A percentile compares a stretch with the other conserved stretches of the same genome.
Conservation (phyloP, 2,329 filamentous ascomycete genomes). For the Chalaropsis ovoidea region DNA sequence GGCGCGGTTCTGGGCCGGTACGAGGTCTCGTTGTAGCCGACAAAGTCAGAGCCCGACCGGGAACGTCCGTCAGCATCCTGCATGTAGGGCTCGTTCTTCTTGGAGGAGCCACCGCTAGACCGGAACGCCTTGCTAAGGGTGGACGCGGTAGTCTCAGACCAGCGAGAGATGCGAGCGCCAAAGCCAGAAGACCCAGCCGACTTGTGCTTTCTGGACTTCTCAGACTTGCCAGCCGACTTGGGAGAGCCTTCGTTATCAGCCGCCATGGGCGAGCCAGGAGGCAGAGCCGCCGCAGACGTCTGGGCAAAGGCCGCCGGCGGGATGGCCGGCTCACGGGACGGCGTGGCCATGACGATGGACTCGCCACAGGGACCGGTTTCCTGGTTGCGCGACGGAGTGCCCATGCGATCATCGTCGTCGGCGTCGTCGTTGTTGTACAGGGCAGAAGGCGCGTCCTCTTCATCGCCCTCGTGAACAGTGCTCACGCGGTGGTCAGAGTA, state of each 20-base stretch:
- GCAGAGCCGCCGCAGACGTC: constrained; percentile 6
- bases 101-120: constrained; percentile 46
- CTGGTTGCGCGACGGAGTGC: constrained; percentile 10
- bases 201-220: constrained; percentile 80
- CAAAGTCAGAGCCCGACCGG: constrained; percentile 66
- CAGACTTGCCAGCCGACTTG: constrained; percentile 38
- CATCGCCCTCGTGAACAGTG: constrained; percentile 75
- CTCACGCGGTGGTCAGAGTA: constrained; percentile 73
- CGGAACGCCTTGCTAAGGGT: constrained; percentile 72
- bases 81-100: constrained; percentile 45
- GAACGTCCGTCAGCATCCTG: constrained; percentile 41
- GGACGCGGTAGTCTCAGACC: constrained; percentile 92
- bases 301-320: constrained; percentile 15
- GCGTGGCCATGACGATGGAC: constrained; percentile 19
- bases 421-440: constrained; percentile 37
- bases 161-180: constrained; percentile 89
- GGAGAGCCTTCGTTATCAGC: constrained; percentile 73
- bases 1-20: constrained; percentile 44
- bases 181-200: constrained; percentile 66
- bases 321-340: constrained; percentile 19
- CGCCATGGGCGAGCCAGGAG: constrained; percentile 27
- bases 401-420: constrained; percentile 34
- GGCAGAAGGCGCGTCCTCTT: constrained; percentile 45
- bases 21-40: constrained; percentile 50
- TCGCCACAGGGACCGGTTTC: constrained; percentile 21